Evolutionary conservation across 768 basidiomycete species (phyloP).

Genomic region (Suillus decipiens): DNA sequence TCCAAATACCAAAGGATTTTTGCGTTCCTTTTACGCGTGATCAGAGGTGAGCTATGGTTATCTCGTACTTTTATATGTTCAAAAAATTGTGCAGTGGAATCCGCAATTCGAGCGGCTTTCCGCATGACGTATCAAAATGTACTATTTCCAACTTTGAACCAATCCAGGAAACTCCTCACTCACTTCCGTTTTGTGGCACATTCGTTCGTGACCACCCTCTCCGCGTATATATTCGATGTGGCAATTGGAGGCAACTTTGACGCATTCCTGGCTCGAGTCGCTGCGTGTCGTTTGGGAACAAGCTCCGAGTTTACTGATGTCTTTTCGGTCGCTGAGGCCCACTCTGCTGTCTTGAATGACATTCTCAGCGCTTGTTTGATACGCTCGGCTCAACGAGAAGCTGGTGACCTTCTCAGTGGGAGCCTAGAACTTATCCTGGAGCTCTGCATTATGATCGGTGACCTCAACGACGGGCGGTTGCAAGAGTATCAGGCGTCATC

Average conservation of each 20-base stretch:
- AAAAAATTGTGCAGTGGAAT: slow-evolving; percentile 52
- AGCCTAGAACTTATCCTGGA: slow-evolving; percentile 68
- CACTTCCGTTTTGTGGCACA: slow-evolving; percentile 77
- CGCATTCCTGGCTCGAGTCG: slow-evolving; percentile 53
- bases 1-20: slow-evolving; percentile 87
- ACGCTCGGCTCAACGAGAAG: slow-evolving; percentile 63
- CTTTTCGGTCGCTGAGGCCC: slow-evolving; percentile 66
- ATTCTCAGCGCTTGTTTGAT: slow-evolving; percentile 77
- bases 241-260: slow-evolving; percentile 80
- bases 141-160: slow-evolving; percentile 59
- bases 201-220: slow-evolving; percentile 66
- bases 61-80: neutral
- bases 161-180: slow-evolving; percentile 55
- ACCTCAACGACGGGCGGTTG: slow-evolving; percentile 52
- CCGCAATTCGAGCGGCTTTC: slow-evolving; percentile 63
- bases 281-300: slow-evolving; percentile 29
- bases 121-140: slow-evolving; percentile 56
- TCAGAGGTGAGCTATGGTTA: slow-evolving; percentile 58
- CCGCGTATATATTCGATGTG: slow-evolving; percentile 75
- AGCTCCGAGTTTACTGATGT: slow-evolving; percentile 59
- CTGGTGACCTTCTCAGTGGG: slow-evolving; percentile 64
- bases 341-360: slow-evolving; percentile 70
- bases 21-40: slow-evolving; percentile 73
- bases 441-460: slow-evolving; percentile 64
- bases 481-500: slow-evolving; percentile 68